phyloP scores from a whole-genome alignment of 495 filamentous ascomycete genomes.

The Aspergillus asperescens region DNA sequence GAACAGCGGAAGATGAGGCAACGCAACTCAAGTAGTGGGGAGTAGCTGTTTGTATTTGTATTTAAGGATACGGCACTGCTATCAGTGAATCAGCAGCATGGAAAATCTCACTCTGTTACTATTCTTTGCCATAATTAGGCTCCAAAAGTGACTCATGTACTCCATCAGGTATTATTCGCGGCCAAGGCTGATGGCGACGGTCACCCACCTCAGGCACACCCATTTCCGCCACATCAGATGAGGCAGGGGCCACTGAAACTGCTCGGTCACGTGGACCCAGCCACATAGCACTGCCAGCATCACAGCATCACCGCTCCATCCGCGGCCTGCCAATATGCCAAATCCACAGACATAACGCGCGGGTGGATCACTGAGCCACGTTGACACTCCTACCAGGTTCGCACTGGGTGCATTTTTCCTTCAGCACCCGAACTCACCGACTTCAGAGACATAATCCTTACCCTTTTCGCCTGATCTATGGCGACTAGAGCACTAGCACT shows the following conservation, averaged over 20 bases:
- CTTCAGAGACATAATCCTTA: not conserved
- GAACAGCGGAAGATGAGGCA: not conserved
- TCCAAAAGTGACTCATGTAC: constrained; percentile 10
- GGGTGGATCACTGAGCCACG: not conserved
- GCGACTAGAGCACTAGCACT: constrained; percentile 1
- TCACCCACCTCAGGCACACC: not conserved
- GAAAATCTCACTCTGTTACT: not conserved
- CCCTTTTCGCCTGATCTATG: constrained; percentile 7
- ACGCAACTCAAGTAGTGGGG: no score
- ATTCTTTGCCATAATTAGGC: constrained; percentile 6
- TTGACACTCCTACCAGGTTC: not conserved
- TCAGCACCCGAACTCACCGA: constrained; percentile 10
- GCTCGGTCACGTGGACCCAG: constrained; percentile 5
- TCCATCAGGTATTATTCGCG: constrained; percentile 4
- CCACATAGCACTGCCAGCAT: constrained; percentile 6
- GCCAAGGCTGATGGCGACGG: not conserved
- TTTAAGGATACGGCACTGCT: constrained; percentile 9
- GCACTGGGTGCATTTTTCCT: not conserved
- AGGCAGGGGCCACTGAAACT: not conserved
- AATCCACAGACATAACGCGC: constrained; percentile 2
- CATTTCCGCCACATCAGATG: constrained; percentile 7
- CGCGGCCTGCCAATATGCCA: no score
- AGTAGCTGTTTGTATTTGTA: not conserved
- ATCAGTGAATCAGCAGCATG: not conserved
- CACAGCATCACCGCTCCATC: not conserved